Base-by-base conservation (phyloP, 2,329 filamentous ascomycete species). In the Zasmidium cellare region DNA sequence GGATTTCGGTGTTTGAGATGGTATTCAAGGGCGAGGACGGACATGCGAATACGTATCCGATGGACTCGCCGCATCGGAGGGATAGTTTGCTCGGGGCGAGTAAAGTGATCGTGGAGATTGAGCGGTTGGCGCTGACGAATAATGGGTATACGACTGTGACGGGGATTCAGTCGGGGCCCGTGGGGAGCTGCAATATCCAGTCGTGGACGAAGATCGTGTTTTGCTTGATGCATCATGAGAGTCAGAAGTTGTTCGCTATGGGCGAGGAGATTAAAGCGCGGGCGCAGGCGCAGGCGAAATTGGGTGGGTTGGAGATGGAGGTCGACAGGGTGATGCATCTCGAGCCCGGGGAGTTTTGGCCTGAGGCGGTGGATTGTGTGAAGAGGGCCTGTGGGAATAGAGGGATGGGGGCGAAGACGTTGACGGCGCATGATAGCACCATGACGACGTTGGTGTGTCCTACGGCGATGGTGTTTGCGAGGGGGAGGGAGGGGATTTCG, bases 1-100 rank as follows among this genome's bases (percentile, higher is more conserved):
- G 63, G 16, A 71, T 71, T 44, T 2, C 73, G 14, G 41, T 58
- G 11, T 59, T 58, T 41, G 59, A 58, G 41, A 52, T 56, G 55
- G 46, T 41, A 2, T 58, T 61, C 35, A 50, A 24, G 2, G 59
- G 59, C 52, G 52, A 53, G 18, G 59, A 66, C 44, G 62, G 63
- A 58, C 67, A 78, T 53, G 72, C 74, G 3, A 70, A 69, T 14
- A 70, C 68, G 0, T 70, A 69, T 23, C 65, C 69, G 0, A 69
- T 72, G 66, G 48, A 65, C 16, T 41, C 35, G 35, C 35, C 35
- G 19, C 54, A 59, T 11, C 62, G 70, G 2, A 59, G 53, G 35
- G 70, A 72, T 55, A 61, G 65, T 3, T 51, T 72, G 2, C 49
- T 71, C 2, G 67, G 57, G 1, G 61, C 65, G 0, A 52, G 59